phyloP scores from a whole-genome alignment of 495 filamentous ascomycete species.

The Annulohypoxylon maeteangense region DNA sequence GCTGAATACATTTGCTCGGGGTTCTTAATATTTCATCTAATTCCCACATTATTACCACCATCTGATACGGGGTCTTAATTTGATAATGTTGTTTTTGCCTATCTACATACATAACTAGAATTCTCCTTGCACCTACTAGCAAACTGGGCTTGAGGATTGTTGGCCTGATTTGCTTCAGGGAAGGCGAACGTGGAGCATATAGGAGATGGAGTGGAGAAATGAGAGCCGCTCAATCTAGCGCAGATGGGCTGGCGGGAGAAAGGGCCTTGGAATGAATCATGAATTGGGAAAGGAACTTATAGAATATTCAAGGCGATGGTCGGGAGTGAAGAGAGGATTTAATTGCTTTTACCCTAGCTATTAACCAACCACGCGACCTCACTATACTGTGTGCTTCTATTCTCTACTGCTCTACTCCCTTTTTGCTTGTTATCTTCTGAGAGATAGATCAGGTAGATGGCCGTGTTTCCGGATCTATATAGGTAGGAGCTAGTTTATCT shows the following conservation, averaged over 20 bases:
- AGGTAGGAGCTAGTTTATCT: slow-evolving; percentile 19
- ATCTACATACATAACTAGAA: not conserved
- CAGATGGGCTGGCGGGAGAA: slow-evolving; percentile 20
- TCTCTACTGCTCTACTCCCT: slow-evolving; percentile 22
- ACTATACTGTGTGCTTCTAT: not conserved
- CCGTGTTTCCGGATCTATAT: not conserved
- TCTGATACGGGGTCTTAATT: not conserved
- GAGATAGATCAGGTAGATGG: not conserved
- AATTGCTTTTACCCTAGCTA: slow-evolving; percentile 19
- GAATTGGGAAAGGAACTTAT: slow-evolving; percentile 26
- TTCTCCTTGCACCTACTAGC: not conserved
- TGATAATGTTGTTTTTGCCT: not conserved
- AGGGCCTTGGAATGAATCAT: slow-evolving; percentile 19
- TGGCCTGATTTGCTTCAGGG: not conserved
- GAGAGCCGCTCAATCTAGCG: slow-evolving; percentile 25
- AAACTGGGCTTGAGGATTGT: not conserved
- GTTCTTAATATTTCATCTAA: not conserved
- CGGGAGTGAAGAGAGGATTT: slow-evolving; percentile 14
- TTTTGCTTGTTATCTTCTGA: slow-evolving; percentile 11
- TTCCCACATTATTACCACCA: not conserved
- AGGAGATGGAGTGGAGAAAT: not conserved
- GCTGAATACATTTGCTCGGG: not conserved
- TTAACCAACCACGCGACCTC: slow-evolving; percentile 1
- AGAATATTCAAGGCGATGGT: slow-evolving; percentile 22
- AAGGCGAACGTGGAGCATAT: slow-evolving; percentile 14